Evolutionary conservation across 2,329 filamentous ascomycete genomes (phyloP).

Genomic region (Fusarium staphyleae): DNA sequence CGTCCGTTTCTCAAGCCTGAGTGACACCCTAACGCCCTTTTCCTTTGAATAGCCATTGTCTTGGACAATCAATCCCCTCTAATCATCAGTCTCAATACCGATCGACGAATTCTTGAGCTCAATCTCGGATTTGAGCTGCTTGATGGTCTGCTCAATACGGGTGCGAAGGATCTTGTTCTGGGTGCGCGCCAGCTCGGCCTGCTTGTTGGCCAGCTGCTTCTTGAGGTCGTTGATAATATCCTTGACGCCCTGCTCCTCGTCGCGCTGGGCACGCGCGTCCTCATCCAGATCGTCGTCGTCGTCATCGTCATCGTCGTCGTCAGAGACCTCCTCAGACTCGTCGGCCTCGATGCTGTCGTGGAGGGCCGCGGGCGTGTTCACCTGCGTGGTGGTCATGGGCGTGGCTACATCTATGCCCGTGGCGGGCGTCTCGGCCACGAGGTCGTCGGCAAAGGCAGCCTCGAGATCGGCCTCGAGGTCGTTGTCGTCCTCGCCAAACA

Average conservation of each 20-base stretch:
- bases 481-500: slow-evolving; percentile 51
- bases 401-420: slow-evolving; percentile 54
- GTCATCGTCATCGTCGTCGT: slow-evolving; percentile 60
- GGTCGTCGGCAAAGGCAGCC: slow-evolving; percentile 56
- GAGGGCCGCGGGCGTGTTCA: slow-evolving; percentile 53
- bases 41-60: neutral
- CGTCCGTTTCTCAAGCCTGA: slow-evolving; percentile 16
- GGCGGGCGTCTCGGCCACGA: slow-evolving; percentile 51
- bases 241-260: slow-evolving; percentile 61
- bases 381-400: slow-evolving; percentile 53
- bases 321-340: slow-evolving; percentile 48
- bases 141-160: slow-evolving; percentile 59
- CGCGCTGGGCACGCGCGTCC: slow-evolving; percentile 57
- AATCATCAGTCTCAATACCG: slow-evolving; percentile 50
- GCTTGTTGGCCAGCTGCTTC: slow-evolving; percentile 56
- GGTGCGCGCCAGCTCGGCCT: slow-evolving; percentile 53
- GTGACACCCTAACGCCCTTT: slow-evolving; percentile 30
- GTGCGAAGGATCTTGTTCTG: slow-evolving; percentile 57
- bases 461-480: slow-evolving; percentile 64
- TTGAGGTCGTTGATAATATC: slow-evolving; percentile 62
- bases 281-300: slow-evolving; percentile 63
- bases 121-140: slow-evolving; percentile 54
- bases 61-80: neutral
- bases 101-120: slow-evolving; percentile 55
- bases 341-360: slow-evolving; percentile 56